Base-by-base conservation (phyloP, 1,284 basidiomycete genomes). In the Neonothopanus nambi region DNA sequence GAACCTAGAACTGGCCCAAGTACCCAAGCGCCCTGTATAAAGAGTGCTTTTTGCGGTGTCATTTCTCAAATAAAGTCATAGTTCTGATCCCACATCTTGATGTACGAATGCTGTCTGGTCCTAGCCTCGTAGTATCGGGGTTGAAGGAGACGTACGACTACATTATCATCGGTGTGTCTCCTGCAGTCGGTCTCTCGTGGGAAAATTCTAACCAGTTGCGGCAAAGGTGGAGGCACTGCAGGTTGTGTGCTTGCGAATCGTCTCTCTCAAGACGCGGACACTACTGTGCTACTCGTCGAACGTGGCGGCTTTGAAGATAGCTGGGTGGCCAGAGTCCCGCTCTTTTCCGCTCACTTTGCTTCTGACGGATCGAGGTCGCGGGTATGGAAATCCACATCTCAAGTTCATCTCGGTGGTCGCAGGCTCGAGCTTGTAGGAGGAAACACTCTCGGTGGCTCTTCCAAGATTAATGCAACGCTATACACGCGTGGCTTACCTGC, bases 361-460 rank as follows among this genome's bases (percentile, higher is more conserved):
- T 55, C 55, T 20, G 57, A 62, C 15, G 58, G 56, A 12, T 55
- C 64, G 15, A 59, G 57, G 11, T 56, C 59, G 1, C 60, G 60
- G 18, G 52, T 56, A 38, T 56, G 55, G 43, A 36, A 47, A 12
- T 57, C 60, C n/a, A 51, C 49, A 1, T 61, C 64, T 1, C 44
- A 54, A 13, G 39, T 57, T 2, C 28, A 54, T 18, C 35, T 64
- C n/a, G 50, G 60, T 28, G 58, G 54, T 12, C 53, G 58, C 18
- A 56, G 23, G 12, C 53, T 63, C 17, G 51, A 49, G 3, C 15
- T 67, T 42, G 63, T 71, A 3, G 62, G 66, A 20, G 71, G 73
- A 2, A 69, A 74, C 38, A 65, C 66, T 1, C 61, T 77, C 5
- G 75, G 75, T 12, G 75, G 75, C 5, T 68, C 67, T 1, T 69